Conservation (phyloP, 495 filamentous ascomycete species). For the Neurospora sp. region DNA sequence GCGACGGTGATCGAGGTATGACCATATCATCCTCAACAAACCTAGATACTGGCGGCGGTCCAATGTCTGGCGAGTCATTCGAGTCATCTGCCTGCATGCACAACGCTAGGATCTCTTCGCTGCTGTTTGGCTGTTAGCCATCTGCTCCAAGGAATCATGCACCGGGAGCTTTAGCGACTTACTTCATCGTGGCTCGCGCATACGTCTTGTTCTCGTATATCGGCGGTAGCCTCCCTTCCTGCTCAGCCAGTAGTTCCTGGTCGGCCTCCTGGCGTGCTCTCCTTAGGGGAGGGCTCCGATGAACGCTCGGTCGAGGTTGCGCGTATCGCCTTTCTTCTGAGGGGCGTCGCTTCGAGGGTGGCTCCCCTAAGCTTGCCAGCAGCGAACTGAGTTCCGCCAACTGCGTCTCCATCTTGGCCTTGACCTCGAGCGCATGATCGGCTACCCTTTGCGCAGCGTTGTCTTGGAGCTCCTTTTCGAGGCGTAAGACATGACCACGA, state of each 20-base stretch:
- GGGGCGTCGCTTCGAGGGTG: conserved; percentile 29
- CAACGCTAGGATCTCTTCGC: conserved; percentile 38
- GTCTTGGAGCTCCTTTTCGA: conserved; percentile 55
- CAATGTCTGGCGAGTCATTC: conserved; percentile 55
- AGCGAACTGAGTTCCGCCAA: conserved; percentile 55
- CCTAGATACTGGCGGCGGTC: conserved; percentile 54
- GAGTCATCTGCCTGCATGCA: conserved; percentile 36
- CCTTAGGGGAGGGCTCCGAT: conserved; percentile 30
- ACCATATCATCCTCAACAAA: conserved; percentile 53
- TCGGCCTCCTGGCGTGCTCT: conserved; percentile 40
- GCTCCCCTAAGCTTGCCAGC: conserved; percentile 51
- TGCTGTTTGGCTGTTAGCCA: conserved; percentile 13
- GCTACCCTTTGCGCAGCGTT: conserved; percentile 36
- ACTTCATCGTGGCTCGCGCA: conserved; percentile 67
- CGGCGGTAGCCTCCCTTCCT: conserved; percentile 63
- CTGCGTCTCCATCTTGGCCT: conserved; percentile 59
- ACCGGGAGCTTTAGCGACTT: conserved; percentile 16
- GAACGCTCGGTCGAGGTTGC: conserved; percentile 20
- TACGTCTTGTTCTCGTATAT: conserved; percentile 78
- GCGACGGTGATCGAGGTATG: conserved; percentile 36
- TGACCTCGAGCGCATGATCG: conserved; percentile 58
- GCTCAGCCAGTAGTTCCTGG: conserved; percentile 40
- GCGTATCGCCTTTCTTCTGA: conserved; percentile 21
- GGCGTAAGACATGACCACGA: conserved; percentile 62
- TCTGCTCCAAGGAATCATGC: not conserved